Conservation (phyloP, 2,329 filamentous ascomycete genomes). For the Neofusicoccum kwambonambiense region DNA sequence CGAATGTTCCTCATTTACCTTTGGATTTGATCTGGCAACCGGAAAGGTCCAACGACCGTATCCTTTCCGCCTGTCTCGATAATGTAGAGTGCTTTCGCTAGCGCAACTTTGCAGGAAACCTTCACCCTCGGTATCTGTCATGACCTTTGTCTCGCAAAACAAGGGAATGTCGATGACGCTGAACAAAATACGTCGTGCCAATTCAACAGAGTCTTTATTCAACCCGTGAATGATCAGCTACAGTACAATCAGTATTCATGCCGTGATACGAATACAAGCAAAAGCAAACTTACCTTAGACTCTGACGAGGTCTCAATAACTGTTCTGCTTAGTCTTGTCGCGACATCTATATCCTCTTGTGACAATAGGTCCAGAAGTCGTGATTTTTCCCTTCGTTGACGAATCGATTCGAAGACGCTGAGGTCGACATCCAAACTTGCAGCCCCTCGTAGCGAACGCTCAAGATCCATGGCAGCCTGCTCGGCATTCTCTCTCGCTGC, state of each 20-base stretch:
- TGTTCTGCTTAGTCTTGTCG: slow-evolving; percentile 28
- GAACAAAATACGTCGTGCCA: slow-evolving; percentile 31
- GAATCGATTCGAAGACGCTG: slow-evolving; percentile 24
- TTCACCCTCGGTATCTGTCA: slow-evolving; percentile 21
- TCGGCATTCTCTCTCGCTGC: slow-evolving; percentile 37
- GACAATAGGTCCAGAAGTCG: slow-evolving; percentile 22
- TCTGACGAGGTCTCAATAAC: slow-evolving; percentile 23
- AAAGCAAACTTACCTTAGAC: slow-evolving; percentile 23
- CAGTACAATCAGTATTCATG: slow-evolving; percentile 14
- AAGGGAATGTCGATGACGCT: slow-evolving; percentile 25
- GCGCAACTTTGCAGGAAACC: slow-evolving; percentile 24
- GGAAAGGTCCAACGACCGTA: slow-evolving; percentile 31
- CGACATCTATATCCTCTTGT: slow-evolving; percentile 22
- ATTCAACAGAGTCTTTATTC: slow-evolving; percentile 24
- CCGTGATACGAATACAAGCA: background rate
- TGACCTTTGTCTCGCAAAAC: slow-evolving; percentile 22
- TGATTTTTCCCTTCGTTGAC: slow-evolving; percentile 16
- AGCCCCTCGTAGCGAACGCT: slow-evolving; percentile 25
- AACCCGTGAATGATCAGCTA: slow-evolving; percentile 32
- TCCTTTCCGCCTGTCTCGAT: slow-evolving; percentile 23
- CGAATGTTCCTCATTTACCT: too few species aligned
- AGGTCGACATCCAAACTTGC: slow-evolving; percentile 25
- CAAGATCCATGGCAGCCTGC: slow-evolving; percentile 36
- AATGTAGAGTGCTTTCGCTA: slow-evolving; percentile 26
- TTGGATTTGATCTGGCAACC: background rate